Conservation (phyloP, 164 flowering plant genomes). For the Magnolia kwangsiensis region DNA sequence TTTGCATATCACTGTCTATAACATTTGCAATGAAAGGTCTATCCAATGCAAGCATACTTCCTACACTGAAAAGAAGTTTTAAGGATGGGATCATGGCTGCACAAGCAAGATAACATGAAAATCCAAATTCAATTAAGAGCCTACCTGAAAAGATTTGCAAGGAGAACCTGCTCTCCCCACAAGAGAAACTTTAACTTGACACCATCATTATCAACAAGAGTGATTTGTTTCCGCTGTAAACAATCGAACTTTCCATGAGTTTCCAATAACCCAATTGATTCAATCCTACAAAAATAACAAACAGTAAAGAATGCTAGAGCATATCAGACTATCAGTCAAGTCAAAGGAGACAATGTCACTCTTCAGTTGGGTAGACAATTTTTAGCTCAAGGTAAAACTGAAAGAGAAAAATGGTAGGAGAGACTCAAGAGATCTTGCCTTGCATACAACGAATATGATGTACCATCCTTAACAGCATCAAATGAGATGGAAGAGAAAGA, state of each 20-base stretch:
- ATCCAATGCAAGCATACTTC: slow-evolving; percentile 90
- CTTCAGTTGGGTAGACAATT: background rate
- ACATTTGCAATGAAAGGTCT: slow-evolving; percentile 72
- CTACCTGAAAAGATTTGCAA: slow-evolving; percentile 84
- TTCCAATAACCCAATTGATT: slow-evolving; percentile 60
- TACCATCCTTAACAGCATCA: slow-evolving; percentile 51
- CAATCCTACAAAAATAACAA: slow-evolving; percentile 50
- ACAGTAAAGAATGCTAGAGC: background rate
- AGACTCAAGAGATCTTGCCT: slow-evolving; percentile 34
- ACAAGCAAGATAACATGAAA: slow-evolving; percentile 1
- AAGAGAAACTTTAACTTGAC: slow-evolving; percentile 52
- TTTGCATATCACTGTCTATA: slow-evolving; percentile 36
- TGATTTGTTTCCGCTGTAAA: slow-evolving; percentile 55
- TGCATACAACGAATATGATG: slow-evolving; percentile 76
- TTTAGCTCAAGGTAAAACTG: background rate
- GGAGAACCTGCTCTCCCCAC: slow-evolving; percentile 88
- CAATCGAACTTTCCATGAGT: slow-evolving; percentile 42
- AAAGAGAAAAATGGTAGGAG: background rate
- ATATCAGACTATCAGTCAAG: background rate
- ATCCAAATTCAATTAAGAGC: slow-evolving; percentile 6
- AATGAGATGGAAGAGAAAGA: slow-evolving; percentile 75
- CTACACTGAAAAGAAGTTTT: slow-evolving; percentile 48
- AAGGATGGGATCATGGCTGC: background rate
- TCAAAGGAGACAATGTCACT: background rate
- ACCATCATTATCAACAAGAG: slow-evolving; percentile 79